Base-by-base conservation (phyloP, 2,329 filamentous ascomycete species). In the Fusarium subglutinans region DNA sequence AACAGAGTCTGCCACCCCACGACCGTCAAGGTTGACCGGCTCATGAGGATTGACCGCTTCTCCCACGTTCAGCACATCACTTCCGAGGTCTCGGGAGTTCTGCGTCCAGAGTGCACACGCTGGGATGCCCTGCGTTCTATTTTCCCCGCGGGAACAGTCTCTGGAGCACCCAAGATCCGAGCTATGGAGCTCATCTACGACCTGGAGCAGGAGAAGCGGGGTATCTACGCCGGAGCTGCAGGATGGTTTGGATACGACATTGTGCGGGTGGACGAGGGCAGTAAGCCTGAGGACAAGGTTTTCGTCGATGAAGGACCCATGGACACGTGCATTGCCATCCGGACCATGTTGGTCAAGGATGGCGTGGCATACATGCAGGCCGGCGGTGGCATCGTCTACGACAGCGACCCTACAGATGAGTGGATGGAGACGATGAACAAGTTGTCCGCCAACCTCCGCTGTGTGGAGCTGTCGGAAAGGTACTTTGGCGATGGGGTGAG, bases 161-260 rank as follows among this genome's bases (percentile, higher is more conserved):
- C 93, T 24, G 96, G 96, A 9, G 96, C 96, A 8, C 96, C 96
- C 66, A 99, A 99, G 85, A 95, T 99, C 63, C 91, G 92, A 72
- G 96, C 96, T 6, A 99, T 99, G 96, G 94, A 98, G 84, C 87
- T 99, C 70, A 99, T 99, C 78, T 95, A 94, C 53, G 96, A 98
- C 85, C 86, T 98, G 53, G 96, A 99, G 84, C 87, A 89, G 74
- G 96, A 99, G 88, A 98, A 98, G 87, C 89, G 96, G 62, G 96
- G 96, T 45, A 91, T 98, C 44, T 99, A 99, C 80, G 96, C 96
- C 14, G 96, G 96, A 35, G 96, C 96, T 1, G 96, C 98, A 1
- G 96, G 96, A 5, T 99, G 98, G 85, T 99, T 98, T 83, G 96
- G 96, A 15, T 98, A 97, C 80, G 90, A 91, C 70, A 90, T 89